Conservation (phyloP, 139 green algal species). For the Desmodesmus armatus region DNA sequence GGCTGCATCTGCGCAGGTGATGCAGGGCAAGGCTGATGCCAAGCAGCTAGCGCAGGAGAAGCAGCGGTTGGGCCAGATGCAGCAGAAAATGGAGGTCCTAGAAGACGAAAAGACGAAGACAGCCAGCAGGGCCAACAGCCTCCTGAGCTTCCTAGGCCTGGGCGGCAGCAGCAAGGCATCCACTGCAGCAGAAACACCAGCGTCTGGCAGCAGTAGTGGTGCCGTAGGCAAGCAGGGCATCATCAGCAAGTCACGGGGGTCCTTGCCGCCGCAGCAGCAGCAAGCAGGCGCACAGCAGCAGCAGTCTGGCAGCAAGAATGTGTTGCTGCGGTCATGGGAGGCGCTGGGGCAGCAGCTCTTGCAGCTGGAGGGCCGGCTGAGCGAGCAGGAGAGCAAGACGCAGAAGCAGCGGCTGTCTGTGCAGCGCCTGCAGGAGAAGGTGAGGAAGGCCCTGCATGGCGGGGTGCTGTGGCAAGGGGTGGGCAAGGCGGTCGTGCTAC, state of each 20-base stretch:
- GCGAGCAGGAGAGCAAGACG: constrained; percentile 32
- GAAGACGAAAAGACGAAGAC: constrained; percentile 42
- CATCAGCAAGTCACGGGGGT: not conserved
- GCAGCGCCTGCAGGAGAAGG: constrained; percentile 35
- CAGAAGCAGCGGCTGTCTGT: constrained; percentile 32
- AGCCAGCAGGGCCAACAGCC: constrained; percentile 13
- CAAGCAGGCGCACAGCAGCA: not conserved
- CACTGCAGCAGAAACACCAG: not conserved
- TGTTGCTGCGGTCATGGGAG: constrained; percentile 37
- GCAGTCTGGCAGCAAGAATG: not conserved
- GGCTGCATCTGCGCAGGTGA: constrained; percentile 43
- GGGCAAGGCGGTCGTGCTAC: no score
- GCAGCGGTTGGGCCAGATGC: constrained; percentile 48
- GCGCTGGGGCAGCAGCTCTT: constrained; percentile 32
- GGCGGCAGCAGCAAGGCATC: constrained; percentile 11
- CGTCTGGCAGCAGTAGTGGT: not conserved
- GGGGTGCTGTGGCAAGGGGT: not conserved
- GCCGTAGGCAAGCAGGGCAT: constrained; percentile 4
- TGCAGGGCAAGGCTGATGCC: constrained; percentile 42
- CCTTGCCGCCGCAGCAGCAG: not conserved
- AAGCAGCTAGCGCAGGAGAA: constrained; percentile 49
- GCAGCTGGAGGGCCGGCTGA: constrained; percentile 40
- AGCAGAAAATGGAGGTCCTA: constrained; percentile 55
- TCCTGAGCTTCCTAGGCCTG: constrained; percentile 43
- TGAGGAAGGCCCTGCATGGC: not conserved